Evolutionary conservation across 2,329 filamentous ascomycete species (phyloP), one percentile per base, ranked within the genome.

Genomic region (Penicillium sclerotiorum): DNA sequence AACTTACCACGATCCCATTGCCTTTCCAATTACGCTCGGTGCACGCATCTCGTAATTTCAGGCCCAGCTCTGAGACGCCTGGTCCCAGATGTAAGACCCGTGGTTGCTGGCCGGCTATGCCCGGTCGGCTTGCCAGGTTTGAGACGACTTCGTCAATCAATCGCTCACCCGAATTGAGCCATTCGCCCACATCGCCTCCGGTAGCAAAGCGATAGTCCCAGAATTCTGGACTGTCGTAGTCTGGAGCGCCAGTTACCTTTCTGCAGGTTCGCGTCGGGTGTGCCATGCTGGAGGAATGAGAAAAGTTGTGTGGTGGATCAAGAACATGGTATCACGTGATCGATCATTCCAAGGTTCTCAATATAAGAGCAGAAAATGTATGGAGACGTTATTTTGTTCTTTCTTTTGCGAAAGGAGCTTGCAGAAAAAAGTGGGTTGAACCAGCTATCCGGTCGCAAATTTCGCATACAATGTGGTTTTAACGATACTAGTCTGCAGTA

Each of bases 161-260:
- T 17, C 48, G 47, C 21, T 70, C 64, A 23, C 69, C 69, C 1
- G 67, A 47, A 39, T 71, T 71, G 48, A 71, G 46, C 69, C 69
- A 71, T 57, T 71, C 69, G 21, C 69, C 68, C 12, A 69, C 62
- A 62, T 71, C 69, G 12, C 56, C 56, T n/a, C 67, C 66, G n/a
- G 58, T 65, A 23, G 64, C 64, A 44, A 71, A 71, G 27, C 63
- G 65, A 8, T 23, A 45, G 46, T 71, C 62, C 69, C 69, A 71
- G 53, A 63, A 71, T 8, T 50, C 42, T 1, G 67, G 52, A 8
- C 64, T 56, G 32, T 71, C 68, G 33, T 71, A 71, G 28, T 70
- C 67, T 5, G 67, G 63, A 20, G 67, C 64, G 3, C 65, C 62
- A 23, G 52, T 56, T 20, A 59, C 40, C 49, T 57, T 64, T 11